Conservation (phyloP, 768 basidiomycete genomes). For the Amanita phalloides region DNA sequence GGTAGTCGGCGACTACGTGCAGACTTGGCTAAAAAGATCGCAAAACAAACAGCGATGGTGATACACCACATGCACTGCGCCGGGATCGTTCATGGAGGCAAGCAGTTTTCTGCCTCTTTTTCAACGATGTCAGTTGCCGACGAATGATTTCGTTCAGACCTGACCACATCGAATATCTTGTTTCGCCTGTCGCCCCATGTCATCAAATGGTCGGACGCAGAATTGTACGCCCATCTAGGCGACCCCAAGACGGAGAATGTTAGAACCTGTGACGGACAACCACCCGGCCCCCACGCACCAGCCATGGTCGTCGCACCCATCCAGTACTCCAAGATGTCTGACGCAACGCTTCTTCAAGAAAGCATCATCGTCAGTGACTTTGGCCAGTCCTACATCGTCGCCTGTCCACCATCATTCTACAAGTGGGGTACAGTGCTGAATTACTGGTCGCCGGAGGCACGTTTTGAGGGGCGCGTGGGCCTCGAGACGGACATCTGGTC, state of each 20-base stretch:
- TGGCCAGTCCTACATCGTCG: slow-evolving; percentile 22
- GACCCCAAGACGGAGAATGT: neutral
- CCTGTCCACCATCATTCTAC: slow-evolving; percentile 17
- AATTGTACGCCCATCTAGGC: slow-evolving; percentile 4
- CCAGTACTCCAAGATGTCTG: slow-evolving; percentile 3
- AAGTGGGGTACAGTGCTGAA: slow-evolving; percentile 18
- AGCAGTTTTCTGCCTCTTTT: slow-evolving; percentile 12
- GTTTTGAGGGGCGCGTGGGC: slow-evolving; percentile 19
- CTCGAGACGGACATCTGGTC: slow-evolving; percentile 27
- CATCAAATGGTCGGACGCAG: slow-evolving; percentile 20
- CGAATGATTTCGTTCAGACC: slow-evolving; percentile 15
- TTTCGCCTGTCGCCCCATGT: slow-evolving; percentile 17
- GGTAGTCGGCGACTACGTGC: slow-evolving; percentile 21
- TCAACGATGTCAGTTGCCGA: neutral
- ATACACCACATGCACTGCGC: slow-evolving; percentile 21
- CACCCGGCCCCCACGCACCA: neutral
- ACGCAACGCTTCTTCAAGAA: slow-evolving; percentile 20
- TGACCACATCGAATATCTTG: slow-evolving; percentile 18
- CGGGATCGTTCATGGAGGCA: slow-evolving; percentile 8
- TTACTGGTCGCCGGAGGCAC: slow-evolving; percentile 25
- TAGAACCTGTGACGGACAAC: neutral
- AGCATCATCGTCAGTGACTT: slow-evolving; percentile 23
- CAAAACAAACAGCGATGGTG: slow-evolving; percentile 16
- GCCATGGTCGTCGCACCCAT: neutral
- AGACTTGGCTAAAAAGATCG: slow-evolving; percentile 24